Percentiles rank a stretch among this genome's conserved stretches.
These are phyloP conservation scores for Citrus medica DNA, from an alignment of 345 rosid species.

Conservation along the genomic window DNA sequence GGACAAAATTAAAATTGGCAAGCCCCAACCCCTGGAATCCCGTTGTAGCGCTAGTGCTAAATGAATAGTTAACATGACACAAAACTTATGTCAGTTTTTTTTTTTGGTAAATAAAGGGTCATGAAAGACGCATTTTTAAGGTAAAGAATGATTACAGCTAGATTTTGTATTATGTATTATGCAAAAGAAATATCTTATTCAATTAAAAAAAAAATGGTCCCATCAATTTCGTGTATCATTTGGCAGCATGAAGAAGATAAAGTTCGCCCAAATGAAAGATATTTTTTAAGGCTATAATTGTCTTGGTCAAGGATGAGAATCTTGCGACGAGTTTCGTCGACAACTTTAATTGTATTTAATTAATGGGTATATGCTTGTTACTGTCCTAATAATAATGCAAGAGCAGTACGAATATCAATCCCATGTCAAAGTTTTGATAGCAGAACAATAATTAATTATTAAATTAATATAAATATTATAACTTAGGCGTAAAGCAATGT, in stretches of 20 bases:
- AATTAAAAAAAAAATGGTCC: not conserved
- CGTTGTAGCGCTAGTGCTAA: too few relatives aligned
- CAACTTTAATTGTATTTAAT: not conserved
- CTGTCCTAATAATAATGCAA: not conserved
- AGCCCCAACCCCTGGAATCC: too few relatives aligned
- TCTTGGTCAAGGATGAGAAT: slow-evolving; percentile 2
- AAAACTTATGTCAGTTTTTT: too few relatives aligned
- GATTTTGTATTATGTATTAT: not conserved
- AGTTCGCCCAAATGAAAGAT: not conserved
- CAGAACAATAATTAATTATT: not conserved
- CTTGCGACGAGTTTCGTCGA: not conserved
- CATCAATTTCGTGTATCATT: not conserved
- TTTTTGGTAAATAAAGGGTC: too few relatives aligned
- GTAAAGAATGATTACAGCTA: slow-evolving; percentile 3
- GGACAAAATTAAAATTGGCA: too few relatives aligned
- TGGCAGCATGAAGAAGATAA: not conserved
- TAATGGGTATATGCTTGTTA: not conserved
- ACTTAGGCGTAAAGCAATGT: not conserved
- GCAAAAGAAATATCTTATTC: not conserved
- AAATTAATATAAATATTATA: not conserved
- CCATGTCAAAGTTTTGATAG: not conserved
- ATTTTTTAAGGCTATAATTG: not conserved
- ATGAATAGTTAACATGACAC: too few relatives aligned
- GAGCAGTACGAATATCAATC: not conserved
- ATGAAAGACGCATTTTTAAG: not conserved